Percentiles rank a stretch among this genome's conserved stretches.
Conservation (phyloP, 2,329 filamentous ascomycete species). For the Exophiala bonariae region DNA sequence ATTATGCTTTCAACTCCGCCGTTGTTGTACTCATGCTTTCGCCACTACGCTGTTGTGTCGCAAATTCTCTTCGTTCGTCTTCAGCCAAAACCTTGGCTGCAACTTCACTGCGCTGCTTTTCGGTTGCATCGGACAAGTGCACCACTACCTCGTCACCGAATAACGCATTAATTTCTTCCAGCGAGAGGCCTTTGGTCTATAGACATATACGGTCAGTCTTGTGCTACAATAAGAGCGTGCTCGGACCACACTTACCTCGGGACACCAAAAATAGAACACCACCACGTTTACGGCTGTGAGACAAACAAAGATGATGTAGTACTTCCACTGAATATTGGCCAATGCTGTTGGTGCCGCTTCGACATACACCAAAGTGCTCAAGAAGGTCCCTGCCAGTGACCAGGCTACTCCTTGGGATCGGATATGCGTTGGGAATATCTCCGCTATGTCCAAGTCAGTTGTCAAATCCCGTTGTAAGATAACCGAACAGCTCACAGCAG, state of each 20-base stretch:
- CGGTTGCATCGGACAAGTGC: slow-evolving; percentile 31
- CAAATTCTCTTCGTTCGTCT: slow-evolving; percentile 15
- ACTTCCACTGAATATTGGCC: slow-evolving; percentile 35
- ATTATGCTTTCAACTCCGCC: slow-evolving; percentile 13
- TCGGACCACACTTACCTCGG: slow-evolving; percentile 38
- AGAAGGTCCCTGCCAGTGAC: slow-evolving; percentile 21
- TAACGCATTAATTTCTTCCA: slow-evolving; percentile 37
- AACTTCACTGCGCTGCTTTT: slow-evolving; percentile 30
- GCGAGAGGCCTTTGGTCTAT: slow-evolving; percentile 24
- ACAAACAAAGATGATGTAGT: slow-evolving; percentile 39
- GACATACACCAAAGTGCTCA: slow-evolving; percentile 21
- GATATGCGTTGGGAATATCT: slow-evolving; percentile 25
- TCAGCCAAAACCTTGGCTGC: slow-evolving; percentile 16
- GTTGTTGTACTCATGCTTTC: slow-evolving; percentile 6
- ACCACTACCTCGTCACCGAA: slow-evolving; percentile 29
- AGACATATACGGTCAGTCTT: not conserved
- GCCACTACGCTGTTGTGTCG: slow-evolving; percentile 1
- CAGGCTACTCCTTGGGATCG: slow-evolving; percentile 24
- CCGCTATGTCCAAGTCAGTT: slow-evolving; percentile 18
- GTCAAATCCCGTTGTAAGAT: not conserved
- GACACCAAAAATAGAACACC: slow-evolving; percentile 31
- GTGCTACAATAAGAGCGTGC: not conserved
- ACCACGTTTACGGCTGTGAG: slow-evolving; percentile 37
- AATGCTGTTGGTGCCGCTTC: slow-evolving; percentile 30
- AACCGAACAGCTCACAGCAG: slow-evolving; percentile 17